These are phyloP conservation scores for Zymoseptoria pseudotritici DNA, from an alignment of 2,329 filamentous ascomycete species.

Conservation along the genomic window DNA sequence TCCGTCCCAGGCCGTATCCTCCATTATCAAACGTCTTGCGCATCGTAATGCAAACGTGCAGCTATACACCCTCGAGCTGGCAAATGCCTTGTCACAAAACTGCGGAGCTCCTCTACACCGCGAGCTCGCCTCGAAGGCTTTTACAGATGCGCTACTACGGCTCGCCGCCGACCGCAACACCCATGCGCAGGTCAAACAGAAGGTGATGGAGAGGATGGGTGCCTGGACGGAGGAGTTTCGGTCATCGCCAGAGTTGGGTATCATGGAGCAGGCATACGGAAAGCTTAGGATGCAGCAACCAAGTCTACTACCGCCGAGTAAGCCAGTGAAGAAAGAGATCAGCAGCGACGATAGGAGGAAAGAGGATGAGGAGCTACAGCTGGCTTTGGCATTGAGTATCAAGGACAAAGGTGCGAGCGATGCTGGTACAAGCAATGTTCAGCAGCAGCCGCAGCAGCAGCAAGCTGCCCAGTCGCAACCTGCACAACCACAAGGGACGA, in stretches of 20 bases:
- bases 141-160: slow-evolving; percentile 86
- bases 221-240: slow-evolving; percentile 95
- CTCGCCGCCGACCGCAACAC: slow-evolving; percentile 90
- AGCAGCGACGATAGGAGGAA: slow-evolving; percentile 85
- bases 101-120: slow-evolving; percentile 80
- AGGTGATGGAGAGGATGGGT: slow-evolving; percentile 93
- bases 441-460: slow-evolving; percentile 29
- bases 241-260: slow-evolving; percentile 81
- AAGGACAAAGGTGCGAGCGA: slow-evolving; percentile 62
- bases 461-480: slow-evolving; percentile 33
- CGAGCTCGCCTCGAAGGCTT: slow-evolving; percentile 82
- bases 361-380: slow-evolving; percentile 95
- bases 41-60: slow-evolving; percentile 95
- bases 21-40: slow-evolving; percentile 83
- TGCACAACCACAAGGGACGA: slow-evolving; percentile 61
- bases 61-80: slow-evolving; percentile 89
- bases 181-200: slow-evolving; percentile 91
- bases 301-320: slow-evolving; percentile 75
- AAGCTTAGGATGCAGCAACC: slow-evolving; percentile 72
- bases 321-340: slow-evolving; percentile 85
- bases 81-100: slow-evolving; percentile 86
- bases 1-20: slow-evolving; percentile 57
- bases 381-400: slow-evolving; percentile 85
- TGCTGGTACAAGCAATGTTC: slow-evolving; percentile 19
- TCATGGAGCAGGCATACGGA: slow-evolving; percentile 93